Evolutionary conservation across 495 filamentous ascomycete genomes (phyloP), one percentile per base, ranked within the genome.

Genomic region (Pyronema domesticum): DNA sequence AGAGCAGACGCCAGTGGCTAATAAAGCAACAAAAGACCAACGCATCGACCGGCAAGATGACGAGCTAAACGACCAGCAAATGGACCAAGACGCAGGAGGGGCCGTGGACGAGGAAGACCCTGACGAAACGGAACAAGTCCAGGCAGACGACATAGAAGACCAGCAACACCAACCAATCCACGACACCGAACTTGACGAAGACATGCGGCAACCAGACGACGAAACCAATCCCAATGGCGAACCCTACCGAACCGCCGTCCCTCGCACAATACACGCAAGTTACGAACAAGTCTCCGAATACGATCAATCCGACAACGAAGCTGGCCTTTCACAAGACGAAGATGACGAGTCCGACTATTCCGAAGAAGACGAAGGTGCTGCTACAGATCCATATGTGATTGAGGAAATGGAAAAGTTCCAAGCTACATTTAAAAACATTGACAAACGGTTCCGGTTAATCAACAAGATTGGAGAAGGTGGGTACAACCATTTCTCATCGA

Each of bases 381-480:
- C 68, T 11, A 54, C 57, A 23, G 70, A 94, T 62, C 71, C 79
- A 23, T 73, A 71, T 3, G 82, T 94, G 40, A 76, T 73, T 44
- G 79, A 88, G 37, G 91, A 99, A 64, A 96, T 99, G 79, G 76
- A 74, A 33, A 83, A 76, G 56, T 78, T 99, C 40, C 80, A 93
- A 58, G 71, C 81, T 9, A 81, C 76, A 19, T 95, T 96, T 60
- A 77, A 78, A 23, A 82, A 82, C n/a, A 89, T 95, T 56, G 81
- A 79, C 37, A 73, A 82, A 52, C 76, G 77, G 36, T 99, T 86
- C 69, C 81, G 91, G 30, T 68, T 99, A 48, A 88, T 99, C 60
- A 95, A 95, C 71, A 81, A 89, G 50, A 96, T 99, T 60, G 91
- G 91, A 57, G 91, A 96, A 77, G 91, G 87, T 89, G 30, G n/a